Evolutionary conservation across 805 yeast species (phyloP).

Genomic region (Candida schatavii): DNA sequence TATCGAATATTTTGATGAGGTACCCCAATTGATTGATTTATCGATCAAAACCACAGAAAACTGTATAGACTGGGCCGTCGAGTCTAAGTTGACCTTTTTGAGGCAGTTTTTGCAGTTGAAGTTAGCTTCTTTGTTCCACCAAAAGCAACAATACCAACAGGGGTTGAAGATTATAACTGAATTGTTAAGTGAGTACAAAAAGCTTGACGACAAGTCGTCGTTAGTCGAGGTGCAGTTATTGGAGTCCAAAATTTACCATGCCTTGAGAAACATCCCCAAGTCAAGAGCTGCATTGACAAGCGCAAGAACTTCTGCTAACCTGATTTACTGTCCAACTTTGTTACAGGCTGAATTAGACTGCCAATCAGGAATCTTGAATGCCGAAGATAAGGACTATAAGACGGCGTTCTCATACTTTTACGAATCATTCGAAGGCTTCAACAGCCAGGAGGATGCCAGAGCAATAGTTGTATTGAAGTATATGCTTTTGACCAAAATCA

Average conservation of each 20-base stretch:
- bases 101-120: slow-evolving; percentile 86
- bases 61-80: slow-evolving; percentile 82
- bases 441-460: slow-evolving; percentile 56
- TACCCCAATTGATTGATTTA: slow-evolving; percentile 59
- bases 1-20: slow-evolving; percentile 71
- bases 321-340: slow-evolving; percentile 91
- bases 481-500: slow-evolving; percentile 88
- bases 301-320: slow-evolving; percentile 96
- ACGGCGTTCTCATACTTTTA: slow-evolving; percentile 94
- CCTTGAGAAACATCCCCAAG: slow-evolving; percentile 86
- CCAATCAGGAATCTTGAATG: slow-evolving; percentile 93
- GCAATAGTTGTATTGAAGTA: slow-evolving; percentile 83
- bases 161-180: slow-evolving; percentile 70
- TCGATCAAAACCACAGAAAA: slow-evolving; percentile 75
- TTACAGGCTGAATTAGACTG: slow-evolving; percentile 92
- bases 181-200: slow-evolving; percentile 81
- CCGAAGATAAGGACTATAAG: slow-evolving; percentile 94
- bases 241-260: slow-evolving; percentile 87
- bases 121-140: slow-evolving; percentile 71
- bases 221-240: slow-evolving; percentile 92
- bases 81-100: slow-evolving; percentile 80
- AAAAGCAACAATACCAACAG: slow-evolving; percentile 60
- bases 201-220: slow-evolving; percentile 92
- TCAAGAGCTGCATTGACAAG: slow-evolving; percentile 89
- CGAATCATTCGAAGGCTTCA: slow-evolving; percentile 91